phyloP scores from a whole-genome alignment of 106 monocot species.

The Phalaenopsis aphrodite region DNA sequence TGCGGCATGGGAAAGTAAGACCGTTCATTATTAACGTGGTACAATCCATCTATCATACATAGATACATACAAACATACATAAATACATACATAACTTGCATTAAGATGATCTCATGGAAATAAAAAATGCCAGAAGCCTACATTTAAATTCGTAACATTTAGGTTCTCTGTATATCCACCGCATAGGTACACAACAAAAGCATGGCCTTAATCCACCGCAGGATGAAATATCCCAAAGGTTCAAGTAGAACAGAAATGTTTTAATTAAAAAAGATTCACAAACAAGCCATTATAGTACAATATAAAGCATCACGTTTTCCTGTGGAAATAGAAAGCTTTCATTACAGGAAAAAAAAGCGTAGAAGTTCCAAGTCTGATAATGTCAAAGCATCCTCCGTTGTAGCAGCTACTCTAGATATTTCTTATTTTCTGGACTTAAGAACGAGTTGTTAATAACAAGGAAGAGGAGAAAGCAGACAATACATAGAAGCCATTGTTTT shows the following conservation, averaged over 20 bases:
- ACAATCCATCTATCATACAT: too few species aligned
- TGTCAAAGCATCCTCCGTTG: not conserved
- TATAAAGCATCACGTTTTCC: not conserved
- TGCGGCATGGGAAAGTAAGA: too few species aligned
- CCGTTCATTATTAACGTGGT: too few species aligned
- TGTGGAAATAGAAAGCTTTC: not conserved
- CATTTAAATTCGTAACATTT: not conserved
- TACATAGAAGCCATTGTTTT: not conserved
- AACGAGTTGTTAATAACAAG: not conserved
- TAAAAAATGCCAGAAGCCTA: too few species aligned
- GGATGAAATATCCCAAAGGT: not conserved
- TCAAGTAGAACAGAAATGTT: not conserved
- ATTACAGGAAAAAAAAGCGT: not conserved
- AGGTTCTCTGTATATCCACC: not conserved
- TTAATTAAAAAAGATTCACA: not conserved
- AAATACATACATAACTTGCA: too few species aligned
- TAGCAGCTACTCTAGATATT: not conserved
- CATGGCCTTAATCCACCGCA: not conserved
- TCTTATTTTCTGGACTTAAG: not conserved
- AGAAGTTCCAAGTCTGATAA: not conserved
- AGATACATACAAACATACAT: too few species aligned
- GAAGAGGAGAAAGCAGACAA: not conserved
- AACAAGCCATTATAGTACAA: not conserved
- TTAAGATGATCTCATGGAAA: too few species aligned
- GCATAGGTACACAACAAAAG: not conserved